A percentile compares a stretch with the other conserved stretches of the same genome.
phyloP scores from a whole-genome alignment of 2,329 filamentous ascomycete species.

The Fusarium phyllophilum region DNA sequence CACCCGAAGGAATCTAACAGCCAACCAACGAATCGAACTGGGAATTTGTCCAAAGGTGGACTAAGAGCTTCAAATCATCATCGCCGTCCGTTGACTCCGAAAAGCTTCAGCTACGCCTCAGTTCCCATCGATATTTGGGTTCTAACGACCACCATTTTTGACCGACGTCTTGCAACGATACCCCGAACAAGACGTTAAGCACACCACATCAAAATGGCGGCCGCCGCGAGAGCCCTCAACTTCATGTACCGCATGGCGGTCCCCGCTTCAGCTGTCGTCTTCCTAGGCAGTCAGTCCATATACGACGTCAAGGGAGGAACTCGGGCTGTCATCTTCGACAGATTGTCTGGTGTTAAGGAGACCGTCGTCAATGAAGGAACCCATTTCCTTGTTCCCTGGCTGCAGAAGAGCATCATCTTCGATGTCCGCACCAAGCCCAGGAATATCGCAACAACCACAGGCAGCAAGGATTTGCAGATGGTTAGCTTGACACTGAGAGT shows the following conservation, averaged over 20 bases:
- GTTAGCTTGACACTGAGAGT: conserved; percentile 97
- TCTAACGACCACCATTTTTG: conserved; percentile 3
- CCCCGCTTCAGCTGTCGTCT: conserved; percentile 75
- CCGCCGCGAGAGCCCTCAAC: conserved; percentile 67
- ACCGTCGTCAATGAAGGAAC: conserved; percentile 94
- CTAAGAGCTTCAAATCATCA: conserved; percentile 44
- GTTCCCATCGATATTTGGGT: conserved; percentile 15
- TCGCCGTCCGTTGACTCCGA: conserved; percentile 41
- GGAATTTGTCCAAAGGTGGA: conserved; percentile 28
- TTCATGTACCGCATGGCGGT: conserved; percentile 75
- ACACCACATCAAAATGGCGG: conserved; percentile 57
- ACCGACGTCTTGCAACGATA: not conserved
- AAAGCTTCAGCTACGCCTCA: conserved; percentile 37
- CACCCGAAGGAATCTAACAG: conserved; percentile 18
- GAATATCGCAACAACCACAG: conserved; percentile 97
- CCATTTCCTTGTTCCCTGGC: conserved; percentile 94
- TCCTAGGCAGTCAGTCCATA: conserved; percentile 79
- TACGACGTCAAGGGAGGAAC: conserved; percentile 98
- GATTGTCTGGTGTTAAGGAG: conserved; percentile 91
- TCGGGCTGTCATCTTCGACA: conserved; percentile 97
- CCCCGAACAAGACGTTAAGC: conserved; percentile 4
- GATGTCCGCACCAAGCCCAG: conserved; percentile 97
- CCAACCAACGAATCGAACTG: conserved; percentile 36
- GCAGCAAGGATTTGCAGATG: conserved; percentile 99
- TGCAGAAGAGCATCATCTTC: conserved; percentile 94